phyloP scores from a whole-genome alignment of 176 grass and related monocot species.

The Bonia amplexicaulis region DNA sequence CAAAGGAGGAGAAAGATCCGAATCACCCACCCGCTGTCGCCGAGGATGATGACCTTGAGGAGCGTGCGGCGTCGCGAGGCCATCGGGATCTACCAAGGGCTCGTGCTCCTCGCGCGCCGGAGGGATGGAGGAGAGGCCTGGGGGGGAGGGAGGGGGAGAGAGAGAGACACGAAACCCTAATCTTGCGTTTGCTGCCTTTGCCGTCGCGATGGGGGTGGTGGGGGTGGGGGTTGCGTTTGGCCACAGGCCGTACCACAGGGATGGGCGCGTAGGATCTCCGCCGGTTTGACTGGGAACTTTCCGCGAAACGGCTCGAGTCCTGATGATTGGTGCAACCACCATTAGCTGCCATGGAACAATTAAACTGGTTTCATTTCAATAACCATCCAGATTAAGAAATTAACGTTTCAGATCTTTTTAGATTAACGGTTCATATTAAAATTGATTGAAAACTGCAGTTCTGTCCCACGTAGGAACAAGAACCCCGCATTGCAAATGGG shows the following conservation, averaged over 20 bases:
- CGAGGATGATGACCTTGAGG: conserved; percentile 99
- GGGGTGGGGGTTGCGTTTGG: neutral
- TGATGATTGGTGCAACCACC: neutral
- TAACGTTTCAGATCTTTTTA: neutral
- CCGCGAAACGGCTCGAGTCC: neutral
- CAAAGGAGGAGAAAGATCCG: conserved; percentile 45
- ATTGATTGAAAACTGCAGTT: neutral
- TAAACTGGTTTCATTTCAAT: no score
- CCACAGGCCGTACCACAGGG: neutral
- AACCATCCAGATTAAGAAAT: neutral
- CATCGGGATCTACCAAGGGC: conserved; percentile 49
- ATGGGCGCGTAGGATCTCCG: neutral
- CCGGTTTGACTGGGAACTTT: conserved; percentile 18
- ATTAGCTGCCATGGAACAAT: neutral
- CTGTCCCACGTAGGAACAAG: neutral
- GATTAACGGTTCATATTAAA: neutral
- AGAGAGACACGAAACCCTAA: conserved; percentile 7
- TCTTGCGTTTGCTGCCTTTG: conserved; percentile 19
- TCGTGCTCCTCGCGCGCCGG: neutral
- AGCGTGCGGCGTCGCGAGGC: conserved; percentile 75
- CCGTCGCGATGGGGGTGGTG: neutral
- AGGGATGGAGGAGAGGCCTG: neutral
- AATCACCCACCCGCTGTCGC: conserved; percentile 85
- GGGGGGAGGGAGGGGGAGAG: neutral
- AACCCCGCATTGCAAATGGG: neutral